Conservation (phyloP, 345 rosid species). For the Syzygium jambos region DNA sequence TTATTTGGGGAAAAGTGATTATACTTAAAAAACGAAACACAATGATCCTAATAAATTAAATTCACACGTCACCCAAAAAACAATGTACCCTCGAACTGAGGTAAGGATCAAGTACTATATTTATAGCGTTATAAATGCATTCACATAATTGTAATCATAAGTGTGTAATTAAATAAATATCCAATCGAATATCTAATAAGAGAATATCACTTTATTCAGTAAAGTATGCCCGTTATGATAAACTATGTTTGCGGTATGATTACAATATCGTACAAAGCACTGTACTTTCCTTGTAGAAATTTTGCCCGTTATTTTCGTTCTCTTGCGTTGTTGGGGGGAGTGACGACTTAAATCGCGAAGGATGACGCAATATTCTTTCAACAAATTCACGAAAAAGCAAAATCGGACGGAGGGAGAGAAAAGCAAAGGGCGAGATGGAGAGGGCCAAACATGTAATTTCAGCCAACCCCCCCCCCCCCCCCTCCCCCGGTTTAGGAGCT, state of each 20-base stretch:
- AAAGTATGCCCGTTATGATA: too few species aligned
- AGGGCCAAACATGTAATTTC: not conserved
- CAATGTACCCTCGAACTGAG: not conserved
- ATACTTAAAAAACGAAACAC: not conserved
- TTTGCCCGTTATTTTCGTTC: not conserved
- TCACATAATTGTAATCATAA: too few species aligned
- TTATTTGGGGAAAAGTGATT: not conserved
- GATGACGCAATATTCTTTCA: not conserved
- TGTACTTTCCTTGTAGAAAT: not conserved
- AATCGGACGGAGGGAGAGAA: not conserved
- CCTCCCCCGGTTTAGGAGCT: not conserved
- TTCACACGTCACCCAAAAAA: not conserved
- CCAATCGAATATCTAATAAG: not conserved
- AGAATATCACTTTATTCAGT: not conserved
- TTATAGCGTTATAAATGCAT: not conserved
- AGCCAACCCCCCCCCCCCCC: too few species aligned
- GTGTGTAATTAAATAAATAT: not conserved
- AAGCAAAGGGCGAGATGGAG: not conserved
- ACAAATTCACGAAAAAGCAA: not conserved
- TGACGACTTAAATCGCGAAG: not conserved
- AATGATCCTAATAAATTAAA: not conserved
- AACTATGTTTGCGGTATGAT: too few species aligned
- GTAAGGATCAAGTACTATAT: not conserved
- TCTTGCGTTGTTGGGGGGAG: not conserved
- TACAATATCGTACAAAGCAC: not conserved